Evolutionary conservation across 441 rosid genomes (phyloP).

Genomic region (Populus trichocarpa): DNA sequence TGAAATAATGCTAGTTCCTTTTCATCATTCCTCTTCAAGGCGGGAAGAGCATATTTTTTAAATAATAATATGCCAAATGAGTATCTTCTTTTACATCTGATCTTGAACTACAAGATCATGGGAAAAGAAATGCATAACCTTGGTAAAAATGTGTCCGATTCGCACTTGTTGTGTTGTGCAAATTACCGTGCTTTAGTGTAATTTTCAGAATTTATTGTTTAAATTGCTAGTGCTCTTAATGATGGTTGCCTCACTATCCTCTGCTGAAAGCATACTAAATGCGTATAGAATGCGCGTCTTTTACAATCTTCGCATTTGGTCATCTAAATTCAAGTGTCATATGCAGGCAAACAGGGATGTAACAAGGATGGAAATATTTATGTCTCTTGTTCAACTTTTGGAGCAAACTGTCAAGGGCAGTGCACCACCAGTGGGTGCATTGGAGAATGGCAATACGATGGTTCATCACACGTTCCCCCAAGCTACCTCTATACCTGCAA

Average conservation of each 20-base stretch:
- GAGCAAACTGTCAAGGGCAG: constrained; percentile 66
- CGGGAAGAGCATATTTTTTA: neutral
- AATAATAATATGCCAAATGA: neutral
- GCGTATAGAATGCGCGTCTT: neutral
- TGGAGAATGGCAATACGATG: constrained; percentile 50
- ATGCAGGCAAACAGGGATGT: constrained; percentile 83
- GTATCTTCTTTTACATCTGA: neutral
- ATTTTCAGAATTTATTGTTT: neutral
- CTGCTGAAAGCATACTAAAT: neutral
- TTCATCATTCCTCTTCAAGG: neutral
- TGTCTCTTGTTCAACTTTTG: constrained; percentile 76
- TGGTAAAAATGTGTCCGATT: neutral
- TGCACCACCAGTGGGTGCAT: constrained; percentile 32
- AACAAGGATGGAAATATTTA: constrained; percentile 86
- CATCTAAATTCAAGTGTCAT: constrained; percentile 4
- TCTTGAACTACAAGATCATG: neutral
- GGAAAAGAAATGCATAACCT: neutral
- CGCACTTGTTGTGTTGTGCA: neutral
- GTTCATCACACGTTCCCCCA: constrained; percentile 43
- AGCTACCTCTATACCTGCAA: constrained; percentile 48
- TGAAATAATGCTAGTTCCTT: neutral
- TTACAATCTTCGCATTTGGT: neutral
- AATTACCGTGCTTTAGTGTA: neutral
- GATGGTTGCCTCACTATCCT: neutral
- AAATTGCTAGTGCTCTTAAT: neutral